Evolutionary conservation across 2,329 filamentous ascomycete species (phyloP).

Genomic region (Epichloe sp.): DNA sequence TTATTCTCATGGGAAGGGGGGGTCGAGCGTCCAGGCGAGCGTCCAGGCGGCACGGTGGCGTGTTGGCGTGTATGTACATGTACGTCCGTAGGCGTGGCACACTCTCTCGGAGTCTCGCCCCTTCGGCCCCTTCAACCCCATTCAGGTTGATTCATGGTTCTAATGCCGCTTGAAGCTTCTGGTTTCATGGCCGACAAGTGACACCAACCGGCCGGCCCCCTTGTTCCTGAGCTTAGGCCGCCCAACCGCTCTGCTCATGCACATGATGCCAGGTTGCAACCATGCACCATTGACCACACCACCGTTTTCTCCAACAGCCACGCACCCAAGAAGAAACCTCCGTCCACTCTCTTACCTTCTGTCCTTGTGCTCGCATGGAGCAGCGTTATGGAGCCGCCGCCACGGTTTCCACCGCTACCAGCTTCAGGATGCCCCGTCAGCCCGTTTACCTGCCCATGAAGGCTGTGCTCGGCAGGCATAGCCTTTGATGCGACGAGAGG

Average conservation of each 20-base stretch:
- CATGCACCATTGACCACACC: neutral
- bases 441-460: neutral
- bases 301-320: neutral
- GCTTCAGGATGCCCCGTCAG: constrained; percentile 1
- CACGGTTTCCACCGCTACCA: neutral
- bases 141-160: too few species aligned
- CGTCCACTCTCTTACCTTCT: neutral
- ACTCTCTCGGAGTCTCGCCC: neutral
- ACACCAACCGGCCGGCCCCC: too few species aligned
- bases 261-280: neutral
- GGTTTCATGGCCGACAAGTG: too few species aligned
- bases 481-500: neutral
- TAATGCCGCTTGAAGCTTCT: too few species aligned
- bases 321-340: neutral
- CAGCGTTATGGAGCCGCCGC: neutral
- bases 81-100: neutral
- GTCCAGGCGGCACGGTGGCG: neutral
- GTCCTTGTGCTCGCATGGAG: neutral
- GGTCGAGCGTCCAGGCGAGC: too few species aligned
- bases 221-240: neutral
- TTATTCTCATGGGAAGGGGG: neutral
- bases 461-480: neutral
- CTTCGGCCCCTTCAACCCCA: too few species aligned
- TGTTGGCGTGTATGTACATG: neutral
- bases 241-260: neutral